A percentile compares a stretch with the other conserved stretches of the same genome.
Evolutionary conservation across 306 rosid species (phyloP).

Genomic region (Psophocarpus tetragonolobus): DNA sequence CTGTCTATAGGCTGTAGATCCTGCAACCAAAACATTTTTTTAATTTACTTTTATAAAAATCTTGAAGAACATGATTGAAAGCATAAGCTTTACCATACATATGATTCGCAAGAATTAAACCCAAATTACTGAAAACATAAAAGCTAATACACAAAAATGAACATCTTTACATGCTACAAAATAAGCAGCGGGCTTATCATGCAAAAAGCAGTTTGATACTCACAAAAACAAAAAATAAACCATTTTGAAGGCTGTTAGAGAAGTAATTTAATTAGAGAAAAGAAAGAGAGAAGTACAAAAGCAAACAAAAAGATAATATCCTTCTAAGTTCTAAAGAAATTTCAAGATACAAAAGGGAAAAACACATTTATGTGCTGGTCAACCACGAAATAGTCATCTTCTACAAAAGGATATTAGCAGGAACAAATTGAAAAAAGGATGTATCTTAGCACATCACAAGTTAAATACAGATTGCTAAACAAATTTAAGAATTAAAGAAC

Average conservation of each 20-base stretch:
- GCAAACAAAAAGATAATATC: neutral
- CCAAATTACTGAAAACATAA: neutral
- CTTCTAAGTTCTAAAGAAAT: neutral
- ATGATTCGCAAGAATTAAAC: slow-evolving; percentile 17
- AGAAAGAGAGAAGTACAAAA: slow-evolving; percentile 12
- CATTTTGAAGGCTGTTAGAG: neutral
- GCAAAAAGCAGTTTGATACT: slow-evolving; percentile 7
- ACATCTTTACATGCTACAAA: neutral
- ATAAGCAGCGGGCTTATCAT: slow-evolving; percentile 8
- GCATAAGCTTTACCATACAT: too few relatives aligned
- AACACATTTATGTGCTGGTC: neutral
- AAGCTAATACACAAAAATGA: neutral
- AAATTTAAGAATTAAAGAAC: neutral
- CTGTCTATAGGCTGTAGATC: slow-evolving; percentile 91
- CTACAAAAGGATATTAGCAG: neutral
- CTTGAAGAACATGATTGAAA: too few relatives aligned
- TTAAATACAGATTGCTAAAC: neutral
- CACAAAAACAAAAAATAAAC: slow-evolving; percentile 11
- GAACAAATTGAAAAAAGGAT: neutral
- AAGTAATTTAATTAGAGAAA: slow-evolving; percentile 3
- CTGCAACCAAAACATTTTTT: slow-evolving; percentile 53
- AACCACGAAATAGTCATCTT: neutral
- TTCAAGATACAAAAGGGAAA: neutral
- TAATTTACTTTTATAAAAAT: too few relatives aligned
- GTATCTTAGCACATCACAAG: neutral